phyloP scores from a whole-genome alignment of 805 yeast species.

The Tetrapisispora iriomotensis region DNA sequence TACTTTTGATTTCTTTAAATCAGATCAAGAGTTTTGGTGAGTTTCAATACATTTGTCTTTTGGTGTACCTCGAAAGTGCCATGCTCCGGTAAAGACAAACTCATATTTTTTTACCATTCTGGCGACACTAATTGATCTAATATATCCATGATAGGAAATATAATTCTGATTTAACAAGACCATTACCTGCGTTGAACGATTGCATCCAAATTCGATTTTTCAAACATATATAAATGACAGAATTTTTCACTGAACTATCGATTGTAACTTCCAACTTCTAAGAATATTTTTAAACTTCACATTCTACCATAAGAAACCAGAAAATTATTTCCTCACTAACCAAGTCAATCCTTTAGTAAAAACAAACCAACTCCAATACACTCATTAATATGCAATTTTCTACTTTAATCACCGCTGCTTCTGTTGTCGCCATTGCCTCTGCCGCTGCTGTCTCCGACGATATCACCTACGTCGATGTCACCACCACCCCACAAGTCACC shows the following conservation, averaged over 20 bases:
- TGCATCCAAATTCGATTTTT: not conserved
- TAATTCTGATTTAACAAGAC: not conserved
- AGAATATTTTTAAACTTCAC: too few species aligned
- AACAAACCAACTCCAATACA: slow-evolving; percentile 7
- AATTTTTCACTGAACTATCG: not conserved
- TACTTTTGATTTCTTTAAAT: too few species aligned
- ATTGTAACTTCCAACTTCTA: too few species aligned
- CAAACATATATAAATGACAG: not conserved
- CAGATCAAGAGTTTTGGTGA: too few species aligned
- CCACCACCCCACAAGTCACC: slow-evolving; percentile 41
- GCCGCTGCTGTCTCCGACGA: slow-evolving; percentile 20
- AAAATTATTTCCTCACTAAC: not conserved
- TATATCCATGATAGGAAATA: not conserved
- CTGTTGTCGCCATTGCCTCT: slow-evolving; percentile 15
- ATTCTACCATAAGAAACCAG: not conserved
- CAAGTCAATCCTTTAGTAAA: not conserved
- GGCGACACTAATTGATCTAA: not conserved
- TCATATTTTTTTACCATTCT: too few species aligned
- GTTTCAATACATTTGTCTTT: too few species aligned
- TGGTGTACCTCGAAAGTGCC: too few species aligned
- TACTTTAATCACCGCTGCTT: slow-evolving; percentile 5
- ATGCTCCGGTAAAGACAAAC: too few species aligned
- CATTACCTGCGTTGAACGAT: too few species aligned
- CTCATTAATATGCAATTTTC: slow-evolving; percentile 17
- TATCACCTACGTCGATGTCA: slow-evolving; percentile 38